Evolutionary conservation across 768 basidiomycete species (phyloP), one percentile per base, ranked within the genome.

Genomic region (Rhodotorula paludigena): DNA sequence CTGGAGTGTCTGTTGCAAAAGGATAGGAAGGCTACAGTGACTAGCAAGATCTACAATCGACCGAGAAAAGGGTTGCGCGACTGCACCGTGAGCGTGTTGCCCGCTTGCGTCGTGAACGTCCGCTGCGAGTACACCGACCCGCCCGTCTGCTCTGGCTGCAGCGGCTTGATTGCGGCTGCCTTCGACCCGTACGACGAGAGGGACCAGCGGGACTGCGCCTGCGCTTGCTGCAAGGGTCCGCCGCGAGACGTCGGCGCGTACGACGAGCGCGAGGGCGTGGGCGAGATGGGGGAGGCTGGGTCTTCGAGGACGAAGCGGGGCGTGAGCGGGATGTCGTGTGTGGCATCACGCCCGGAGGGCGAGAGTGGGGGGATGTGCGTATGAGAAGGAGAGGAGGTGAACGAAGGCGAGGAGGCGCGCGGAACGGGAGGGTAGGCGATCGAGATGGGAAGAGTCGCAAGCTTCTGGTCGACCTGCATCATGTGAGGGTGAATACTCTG

Each of bases 351-450:
- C 11, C 47, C 21, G 16, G 18, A n/a, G 33, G 47, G 47, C 8
- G 47, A 48, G n/a, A 48, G 47, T 3, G 47, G 47, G 10, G 47
- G 47, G 47, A 48, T n/a, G n/a, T 44, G 10, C 18, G 32, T 30
- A 32, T 16, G 49, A 51, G 9, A 32, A 33, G 49, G 16, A 41
- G 56, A 33, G 30, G 35, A 20, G 7, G 32, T 14, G 15, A 20
- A 39, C 14, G 28, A n/a, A 16, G 36, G 52, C 42, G 61, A 48
- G 23, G 30, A 25, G 18, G 62, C 54, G 36, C 54, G 39, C 0
- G 70, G 70, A 12, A 61, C 6, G n/a, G 66, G 55, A n/a, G 70
- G 70, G 44, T 67, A 67, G 32, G 70, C 65, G 59, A 71, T 38
- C 14, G 48, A 48, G 38, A 45, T 25, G 25, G 65, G 63, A 6